These are phyloP conservation scores for Chlorella ohadii DNA, from an alignment of 139 green algal genomes.

Conservation along the genomic window DNA sequence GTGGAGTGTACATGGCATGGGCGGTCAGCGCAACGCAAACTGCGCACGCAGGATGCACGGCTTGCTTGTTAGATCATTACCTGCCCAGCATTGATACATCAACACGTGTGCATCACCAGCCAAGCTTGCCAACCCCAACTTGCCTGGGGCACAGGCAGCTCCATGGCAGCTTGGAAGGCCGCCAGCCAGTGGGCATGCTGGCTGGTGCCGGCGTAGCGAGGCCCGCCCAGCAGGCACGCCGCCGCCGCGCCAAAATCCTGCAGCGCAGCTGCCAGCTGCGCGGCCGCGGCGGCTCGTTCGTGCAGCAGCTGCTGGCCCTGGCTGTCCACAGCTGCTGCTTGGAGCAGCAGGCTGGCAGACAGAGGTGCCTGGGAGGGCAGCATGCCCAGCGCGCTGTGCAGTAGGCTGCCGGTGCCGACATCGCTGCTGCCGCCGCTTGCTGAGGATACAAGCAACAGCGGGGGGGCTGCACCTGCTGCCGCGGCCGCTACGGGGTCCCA, in stretches of 20 bases:
- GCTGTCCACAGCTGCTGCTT: background rate
- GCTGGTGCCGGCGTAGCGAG: constrained; percentile 30
- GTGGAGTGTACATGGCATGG: no score
- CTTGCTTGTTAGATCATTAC: no score
- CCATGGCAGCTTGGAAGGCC: constrained; percentile 34
- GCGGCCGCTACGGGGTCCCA: background rate
- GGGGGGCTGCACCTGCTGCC: background rate
- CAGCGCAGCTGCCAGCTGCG: constrained; percentile 18
- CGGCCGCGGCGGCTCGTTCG: constrained; percentile 13
- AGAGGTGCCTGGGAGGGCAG: constrained; percentile 13
- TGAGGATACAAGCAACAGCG: background rate
- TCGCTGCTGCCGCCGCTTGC: background rate
- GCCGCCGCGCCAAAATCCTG: constrained; percentile 46
- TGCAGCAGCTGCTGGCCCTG: constrained; percentile 36
- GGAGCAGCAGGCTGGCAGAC: constrained; percentile 28
- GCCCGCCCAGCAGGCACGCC: constrained; percentile 21
- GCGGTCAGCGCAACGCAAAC: no score
- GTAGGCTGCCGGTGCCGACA: background rate
- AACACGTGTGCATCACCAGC: no score
- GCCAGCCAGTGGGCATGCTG: constrained; percentile 39
- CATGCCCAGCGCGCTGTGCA: constrained; percentile 23
- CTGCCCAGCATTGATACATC: no score
- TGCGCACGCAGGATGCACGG: background rate
- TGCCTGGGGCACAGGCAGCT: constrained; percentile 30
- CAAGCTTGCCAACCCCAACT: background rate